A percentile compares a stretch with the other conserved stretches of the same genome.
Conservation (phyloP, 371 early-diverging fungal genomes). For the Mucor saturninus region DNA sequence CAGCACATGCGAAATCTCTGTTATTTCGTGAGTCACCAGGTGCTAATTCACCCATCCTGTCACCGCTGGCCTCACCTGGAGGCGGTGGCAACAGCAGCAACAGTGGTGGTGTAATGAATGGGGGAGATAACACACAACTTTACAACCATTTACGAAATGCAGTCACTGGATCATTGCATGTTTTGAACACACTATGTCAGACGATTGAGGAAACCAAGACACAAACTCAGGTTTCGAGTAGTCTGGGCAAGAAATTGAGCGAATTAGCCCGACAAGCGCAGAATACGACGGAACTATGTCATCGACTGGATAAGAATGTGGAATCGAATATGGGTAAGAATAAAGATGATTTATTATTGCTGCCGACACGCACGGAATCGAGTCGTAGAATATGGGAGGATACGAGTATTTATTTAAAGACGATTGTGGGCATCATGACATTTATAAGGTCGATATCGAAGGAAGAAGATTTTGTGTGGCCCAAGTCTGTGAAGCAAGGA, state of each 20-base stretch:
- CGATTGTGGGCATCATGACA: slow-evolving; percentile 49
- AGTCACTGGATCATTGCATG: slow-evolving; percentile 42
- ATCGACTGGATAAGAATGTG: slow-evolving; percentile 32
- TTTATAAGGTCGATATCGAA: slow-evolving; percentile 45
- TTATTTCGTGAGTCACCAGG: neutral
- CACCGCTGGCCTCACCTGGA: slow-evolving; percentile 22
- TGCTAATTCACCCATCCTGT: slow-evolving; percentile 23
- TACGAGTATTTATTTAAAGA: slow-evolving; percentile 47
- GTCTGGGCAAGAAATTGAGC: slow-evolving; percentile 30
- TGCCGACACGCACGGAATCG: slow-evolving; percentile 21
- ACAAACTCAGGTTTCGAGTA: slow-evolving; percentile 4
- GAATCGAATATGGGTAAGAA: slow-evolving; percentile 25
- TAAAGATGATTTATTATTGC: slow-evolving; percentile 10
- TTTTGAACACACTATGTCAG: slow-evolving; percentile 33
- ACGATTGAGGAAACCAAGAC: slow-evolving; percentile 36
- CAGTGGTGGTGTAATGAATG: no score
- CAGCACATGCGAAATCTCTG: no score
- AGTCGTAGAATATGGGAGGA: slow-evolving; percentile 46
- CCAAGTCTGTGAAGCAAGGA: slow-evolving; percentile 51
- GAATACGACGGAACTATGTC: slow-evolving; percentile 34
- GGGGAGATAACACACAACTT: slow-evolving; percentile 34
- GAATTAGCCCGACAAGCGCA: slow-evolving; percentile 31
- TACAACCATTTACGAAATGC: slow-evolving; percentile 43
- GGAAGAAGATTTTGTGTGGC: slow-evolving; percentile 49
- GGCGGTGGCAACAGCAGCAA: no score